A percentile compares a stretch with the other conserved stretches of the same genome.
phyloP scores from a whole-genome alignment of 2,329 filamentous ascomycete species.

The Alternaria sp. region DNA sequence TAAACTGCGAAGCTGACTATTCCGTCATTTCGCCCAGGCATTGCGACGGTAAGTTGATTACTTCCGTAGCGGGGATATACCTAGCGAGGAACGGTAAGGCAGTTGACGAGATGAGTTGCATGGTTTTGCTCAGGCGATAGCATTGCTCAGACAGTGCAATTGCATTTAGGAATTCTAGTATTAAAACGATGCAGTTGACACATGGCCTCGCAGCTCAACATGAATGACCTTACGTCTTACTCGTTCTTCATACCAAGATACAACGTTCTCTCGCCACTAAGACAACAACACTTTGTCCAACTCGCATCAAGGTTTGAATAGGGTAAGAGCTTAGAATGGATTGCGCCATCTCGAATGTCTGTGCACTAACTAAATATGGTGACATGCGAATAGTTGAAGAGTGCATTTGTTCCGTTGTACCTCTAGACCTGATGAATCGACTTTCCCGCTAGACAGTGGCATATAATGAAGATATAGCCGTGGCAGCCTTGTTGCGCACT shows the following conservation, averaged over 20 bases:
- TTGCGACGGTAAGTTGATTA: not conserved
- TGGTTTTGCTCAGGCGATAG: not conserved
- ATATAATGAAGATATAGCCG: too few relatives aligned
- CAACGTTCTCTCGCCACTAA: not conserved
- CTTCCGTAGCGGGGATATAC: not conserved
- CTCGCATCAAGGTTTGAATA: not conserved
- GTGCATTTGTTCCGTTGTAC: too few relatives aligned
- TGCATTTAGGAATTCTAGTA: not conserved
- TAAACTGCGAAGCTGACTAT: not conserved
- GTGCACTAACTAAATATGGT: too few relatives aligned
- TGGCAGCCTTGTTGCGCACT: too few relatives aligned
- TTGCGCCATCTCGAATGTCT: too few relatives aligned
- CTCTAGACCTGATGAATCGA: too few relatives aligned
- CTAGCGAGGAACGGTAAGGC: not conserved
- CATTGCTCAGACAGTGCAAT: not conserved
- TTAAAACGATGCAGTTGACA: not conserved
- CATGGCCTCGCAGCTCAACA: not conserved
- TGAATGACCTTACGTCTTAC: not conserved
- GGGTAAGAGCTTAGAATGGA: too few relatives aligned
- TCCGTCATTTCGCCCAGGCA: constrained; percentile 1
- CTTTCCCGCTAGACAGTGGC: too few relatives aligned
- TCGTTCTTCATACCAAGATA: not conserved
- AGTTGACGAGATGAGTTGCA: not conserved
- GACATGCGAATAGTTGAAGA: too few relatives aligned
- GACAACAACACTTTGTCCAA: not conserved